A percentile compares a stretch with the other conserved stretches of the same genome.
Evolutionary conservation across 1,284 basidiomycete genomes (phyloP).

Genomic region (Calocybe gambosa): DNA sequence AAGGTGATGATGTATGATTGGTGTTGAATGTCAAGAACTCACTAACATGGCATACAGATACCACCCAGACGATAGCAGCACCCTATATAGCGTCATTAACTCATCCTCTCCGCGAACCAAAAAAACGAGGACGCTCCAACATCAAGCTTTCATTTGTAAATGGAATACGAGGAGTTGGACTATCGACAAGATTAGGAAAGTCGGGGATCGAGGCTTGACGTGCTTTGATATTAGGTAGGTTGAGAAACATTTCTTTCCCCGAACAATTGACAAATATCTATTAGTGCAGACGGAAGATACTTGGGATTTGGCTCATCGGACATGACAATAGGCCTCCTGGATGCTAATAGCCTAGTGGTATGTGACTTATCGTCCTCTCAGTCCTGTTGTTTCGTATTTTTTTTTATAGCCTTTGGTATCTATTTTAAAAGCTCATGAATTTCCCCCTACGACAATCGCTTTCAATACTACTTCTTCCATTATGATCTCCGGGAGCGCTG

Average conservation of each 20-base stretch:
- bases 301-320: constrained; percentile 89
- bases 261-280: background rate
- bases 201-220: constrained; percentile 77
- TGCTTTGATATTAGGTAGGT: constrained; percentile 81
- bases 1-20: constrained; percentile 37
- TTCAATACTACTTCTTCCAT: constrained; percentile 81
- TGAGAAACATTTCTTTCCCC: background rate
- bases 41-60: constrained; percentile 34
- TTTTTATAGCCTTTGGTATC: constrained; percentile 68
- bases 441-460: constrained; percentile 84
- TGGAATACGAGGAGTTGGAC: constrained; percentile 60
- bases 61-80: constrained; percentile 48
- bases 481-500: constrained; percentile 90
- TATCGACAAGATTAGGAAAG: constrained; percentile 52
- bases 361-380: constrained; percentile 19
- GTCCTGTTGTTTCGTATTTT: constrained; percentile 11
- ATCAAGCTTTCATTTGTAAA: constrained; percentile 56
- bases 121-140: constrained; percentile 46
- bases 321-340: constrained; percentile 79
- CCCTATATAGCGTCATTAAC: constrained; percentile 75
- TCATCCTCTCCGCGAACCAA: constrained; percentile 50
- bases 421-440: constrained; percentile 92
- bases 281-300: constrained; percentile 73
- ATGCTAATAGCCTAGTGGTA: constrained; percentile 76
- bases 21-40: background rate